Percentiles rank a stretch among this genome's conserved stretches.
phyloP scores from a whole-genome alignment of 2,329 filamentous ascomycete species.

The Leptographium galeiforme region DNA sequence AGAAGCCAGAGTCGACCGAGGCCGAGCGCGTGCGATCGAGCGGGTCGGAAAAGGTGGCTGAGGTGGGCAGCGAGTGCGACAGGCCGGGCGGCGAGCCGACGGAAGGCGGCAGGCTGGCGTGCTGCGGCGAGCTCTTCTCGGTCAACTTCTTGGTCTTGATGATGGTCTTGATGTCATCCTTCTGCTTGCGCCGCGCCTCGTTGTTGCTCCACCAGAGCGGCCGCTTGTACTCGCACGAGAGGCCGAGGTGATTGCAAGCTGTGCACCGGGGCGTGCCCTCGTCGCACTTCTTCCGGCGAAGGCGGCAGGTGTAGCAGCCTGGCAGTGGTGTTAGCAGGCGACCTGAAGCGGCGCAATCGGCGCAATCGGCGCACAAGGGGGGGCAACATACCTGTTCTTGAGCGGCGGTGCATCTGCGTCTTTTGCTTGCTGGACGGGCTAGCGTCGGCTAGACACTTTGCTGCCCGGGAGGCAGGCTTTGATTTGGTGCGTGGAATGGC shows the following conservation, averaged over 20 bases:
- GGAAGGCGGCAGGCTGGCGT: conserved; percentile 14
- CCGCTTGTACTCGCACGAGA: conserved; percentile 90
- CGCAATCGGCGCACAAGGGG: too few species aligned
- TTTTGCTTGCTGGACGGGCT: conserved; percentile 39
- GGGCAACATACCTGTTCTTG: conserved; percentile 62
- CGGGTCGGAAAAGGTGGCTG: conserved; percentile 65
- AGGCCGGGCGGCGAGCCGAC: conserved; percentile 60
- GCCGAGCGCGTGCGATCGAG: conserved; percentile 59
- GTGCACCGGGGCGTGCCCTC: conserved; percentile 49
- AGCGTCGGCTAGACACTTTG: conserved; percentile 27
- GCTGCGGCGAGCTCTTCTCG: conserved; percentile 53
- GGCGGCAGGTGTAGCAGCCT: conserved; percentile 57
- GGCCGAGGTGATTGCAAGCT: conserved; percentile 59
- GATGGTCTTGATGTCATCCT: conserved; percentile 91
- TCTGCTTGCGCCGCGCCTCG: conserved; percentile 71
- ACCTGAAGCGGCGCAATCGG: not conserved
- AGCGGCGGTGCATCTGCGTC: conserved; percentile 83
- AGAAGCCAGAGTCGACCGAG: conserved; percentile 70
- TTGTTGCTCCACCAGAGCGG: conserved; percentile 97
- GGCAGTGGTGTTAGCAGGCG: not conserved
- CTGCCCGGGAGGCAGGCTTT: conserved; percentile 29
- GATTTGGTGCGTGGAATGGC: conserved; percentile 47
- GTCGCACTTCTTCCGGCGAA: conserved; percentile 57
- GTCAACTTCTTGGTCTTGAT: conserved; percentile 94
- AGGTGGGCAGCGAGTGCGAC: conserved; percentile 69